Evolutionary conservation across 169 alveolate genomes (phyloP), one percentile per base, ranked within the genome.

Genomic region (Plasmodium malariae): DNA sequence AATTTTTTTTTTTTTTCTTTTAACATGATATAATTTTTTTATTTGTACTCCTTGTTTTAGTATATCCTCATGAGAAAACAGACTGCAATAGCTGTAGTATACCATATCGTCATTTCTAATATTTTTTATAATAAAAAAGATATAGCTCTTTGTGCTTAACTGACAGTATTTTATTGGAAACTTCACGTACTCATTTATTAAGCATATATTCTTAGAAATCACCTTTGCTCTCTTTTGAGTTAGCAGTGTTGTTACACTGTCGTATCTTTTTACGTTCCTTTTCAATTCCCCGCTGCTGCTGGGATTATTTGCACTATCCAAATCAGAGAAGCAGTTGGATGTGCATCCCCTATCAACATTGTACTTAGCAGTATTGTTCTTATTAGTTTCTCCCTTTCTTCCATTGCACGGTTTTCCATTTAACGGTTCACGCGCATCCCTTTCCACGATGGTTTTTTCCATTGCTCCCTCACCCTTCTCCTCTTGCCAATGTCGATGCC

Each of bases 21-120:
- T 36, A 5, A 51, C 37, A 63, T 60, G 68, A 37, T 62, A 76
- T 24, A 76, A 9, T 34, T 76, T 60, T 28, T 45, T 60, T 62
- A 76, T 62, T 76, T 76, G 89, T 3, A 76, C 12, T n/a, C 89
- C 89, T 37, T 76, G 89, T 17, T 62, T 76, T 24, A 76, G 7
- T 1, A 62, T 37, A 14, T 76, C 89, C 24, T 51, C 19, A n/a
- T 17, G 45, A 9, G 89, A 26, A 19, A 76, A 54, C 17, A 76
- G 30, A 11, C 65, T 76, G 30, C 78, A 62, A 36, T 60, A 76
- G 2, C 59, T 3, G 37, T 62, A 76, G 43, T 40, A 76, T 5
- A n/a, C 32, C 54, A 32, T 4, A n/a, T 76, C 14, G 6, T n/a
- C 6, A 3, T 32, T 63, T n/a, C 30, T 32, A 36, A 14, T 40